Conservation (phyloP, 306 rosid genomes). For the Ormosia emarginata region DNA sequence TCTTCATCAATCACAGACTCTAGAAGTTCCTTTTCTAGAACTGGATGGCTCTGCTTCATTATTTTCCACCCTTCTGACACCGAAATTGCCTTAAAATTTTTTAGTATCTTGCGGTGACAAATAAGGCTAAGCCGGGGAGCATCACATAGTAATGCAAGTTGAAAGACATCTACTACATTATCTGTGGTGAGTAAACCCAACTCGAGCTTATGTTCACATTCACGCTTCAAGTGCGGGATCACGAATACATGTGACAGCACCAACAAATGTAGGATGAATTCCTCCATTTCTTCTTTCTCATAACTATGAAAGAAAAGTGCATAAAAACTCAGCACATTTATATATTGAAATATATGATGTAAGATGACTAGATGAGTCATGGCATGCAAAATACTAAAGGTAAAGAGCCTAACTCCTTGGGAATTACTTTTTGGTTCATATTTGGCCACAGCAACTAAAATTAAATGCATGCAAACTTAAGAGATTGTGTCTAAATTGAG, state of each 20-base stretch:
- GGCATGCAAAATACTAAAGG: background rate
- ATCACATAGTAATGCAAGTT: constrained; percentile 79
- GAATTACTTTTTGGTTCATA: background rate
- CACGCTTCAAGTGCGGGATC: constrained; percentile 78
- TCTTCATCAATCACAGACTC: constrained; percentile 54
- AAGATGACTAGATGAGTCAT: background rate
- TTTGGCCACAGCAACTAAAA: background rate
- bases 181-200: constrained; percentile 47
- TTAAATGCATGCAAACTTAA: background rate
- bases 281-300: constrained; percentile 71
- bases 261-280: constrained; percentile 52
- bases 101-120: constrained; percentile 67
- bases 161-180: constrained; percentile 71
- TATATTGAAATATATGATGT: background rate
- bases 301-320: constrained; percentile 35
- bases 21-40: constrained; percentile 57
- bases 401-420: background rate
- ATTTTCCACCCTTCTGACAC: constrained; percentile 70
- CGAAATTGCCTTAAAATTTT: constrained; percentile 59
- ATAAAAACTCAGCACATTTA: background rate
- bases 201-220: constrained; percentile 59
- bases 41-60: constrained; percentile 76
- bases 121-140: constrained; percentile 75
- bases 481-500: background rate
- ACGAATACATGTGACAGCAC: constrained; percentile 70